Percentiles rank a stretch among this genome's conserved stretches.
phyloP scores from a whole-genome alignment of 768 basidiomycete species.

The Trametes maxima region DNA sequence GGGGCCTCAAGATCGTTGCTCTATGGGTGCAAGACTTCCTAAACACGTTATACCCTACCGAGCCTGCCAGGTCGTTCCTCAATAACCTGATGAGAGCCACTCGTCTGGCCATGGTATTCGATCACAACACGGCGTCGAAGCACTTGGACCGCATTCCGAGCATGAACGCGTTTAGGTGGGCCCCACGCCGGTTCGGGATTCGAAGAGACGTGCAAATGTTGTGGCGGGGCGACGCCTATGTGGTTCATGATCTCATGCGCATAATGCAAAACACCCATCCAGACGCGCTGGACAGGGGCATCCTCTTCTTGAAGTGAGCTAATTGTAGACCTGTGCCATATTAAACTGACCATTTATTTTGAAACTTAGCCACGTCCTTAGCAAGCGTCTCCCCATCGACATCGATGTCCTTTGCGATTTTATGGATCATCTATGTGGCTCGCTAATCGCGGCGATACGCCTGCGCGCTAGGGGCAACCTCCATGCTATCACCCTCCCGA shows the following conservation, averaged over 20 bases:
- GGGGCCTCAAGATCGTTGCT: constrained; percentile 41
- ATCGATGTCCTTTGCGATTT: constrained; percentile 53
- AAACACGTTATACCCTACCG: constrained; percentile 33
- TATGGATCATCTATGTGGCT: constrained; percentile 50
- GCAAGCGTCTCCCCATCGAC: constrained; percentile 41
- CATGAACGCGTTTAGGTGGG: neutral
- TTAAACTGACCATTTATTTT: neutral
- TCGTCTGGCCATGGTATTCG: constrained; percentile 43
- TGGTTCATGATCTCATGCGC: constrained; percentile 35
- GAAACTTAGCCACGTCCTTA: constrained; percentile 47
- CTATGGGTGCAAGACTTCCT: constrained; percentile 50
- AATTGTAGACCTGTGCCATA: constrained; percentile 3
- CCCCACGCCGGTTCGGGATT: too few species aligned
- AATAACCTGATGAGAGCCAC: constrained; percentile 42
- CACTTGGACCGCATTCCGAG: constrained; percentile 41
- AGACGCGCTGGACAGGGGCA: constrained; percentile 34
- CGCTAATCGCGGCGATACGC: constrained; percentile 40
- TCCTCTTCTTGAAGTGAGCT: constrained; percentile 45
- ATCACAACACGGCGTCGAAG: constrained; percentile 36
- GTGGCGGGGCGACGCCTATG: constrained; percentile 16
- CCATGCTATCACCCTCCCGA: constrained; percentile 55
- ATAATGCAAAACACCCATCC: constrained; percentile 5
- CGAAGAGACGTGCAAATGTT: neutral
- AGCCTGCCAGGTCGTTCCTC: constrained; percentile 35
- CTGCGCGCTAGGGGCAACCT: constrained; percentile 29